These are phyloP conservation scores for Ceratocystis variospora DNA, from an alignment of 2,329 filamentous ascomycete species.

Conservation along the genomic window DNA sequence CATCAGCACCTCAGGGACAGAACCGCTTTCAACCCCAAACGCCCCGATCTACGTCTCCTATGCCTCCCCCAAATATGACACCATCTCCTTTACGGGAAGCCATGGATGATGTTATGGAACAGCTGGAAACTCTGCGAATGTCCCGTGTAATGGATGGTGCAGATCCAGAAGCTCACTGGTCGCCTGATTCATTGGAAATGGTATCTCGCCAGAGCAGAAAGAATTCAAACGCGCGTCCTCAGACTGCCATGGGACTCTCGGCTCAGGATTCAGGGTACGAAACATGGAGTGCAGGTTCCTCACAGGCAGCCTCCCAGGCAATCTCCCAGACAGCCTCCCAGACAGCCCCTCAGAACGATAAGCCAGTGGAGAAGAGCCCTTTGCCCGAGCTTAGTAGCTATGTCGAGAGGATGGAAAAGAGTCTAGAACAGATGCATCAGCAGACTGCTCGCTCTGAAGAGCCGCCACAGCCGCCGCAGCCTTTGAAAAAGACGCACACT, in stretches of 20 bases:
- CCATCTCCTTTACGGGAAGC: constrained; percentile 85
- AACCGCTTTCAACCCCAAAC: constrained; percentile 30
- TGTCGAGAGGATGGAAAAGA: constrained; percentile 80
- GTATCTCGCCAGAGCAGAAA: constrained; percentile 26
- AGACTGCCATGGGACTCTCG: constrained; percentile 58
- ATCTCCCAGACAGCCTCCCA: constrained; percentile 22
- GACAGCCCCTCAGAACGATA: constrained; percentile 11
- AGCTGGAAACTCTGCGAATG: constrained; percentile 68
- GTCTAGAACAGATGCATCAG: constrained; percentile 58
- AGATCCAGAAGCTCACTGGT: constrained; percentile 60
- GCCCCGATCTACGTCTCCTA: constrained; percentile 47
- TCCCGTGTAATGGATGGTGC: constrained; percentile 35
- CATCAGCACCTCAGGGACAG: constrained; percentile 7
- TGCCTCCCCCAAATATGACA: constrained; percentile 60
- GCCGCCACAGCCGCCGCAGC: neutral
- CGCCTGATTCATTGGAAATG: constrained; percentile 68
- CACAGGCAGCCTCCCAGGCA: constrained; percentile 25
- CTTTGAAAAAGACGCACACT: constrained; percentile 25
- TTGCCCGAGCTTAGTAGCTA: constrained; percentile 70
- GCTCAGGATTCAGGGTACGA: constrained; percentile 48
- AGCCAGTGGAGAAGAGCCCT: constrained; percentile 27
- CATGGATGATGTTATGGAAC: constrained; percentile 97
- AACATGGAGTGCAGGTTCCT: constrained; percentile 41
- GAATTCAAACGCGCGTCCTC: constrained; percentile 37
- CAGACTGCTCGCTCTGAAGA: constrained; percentile 24